Conservation (phyloP, 2,329 filamentous ascomycete genomes). For the Beauveria bassiana region DNA sequence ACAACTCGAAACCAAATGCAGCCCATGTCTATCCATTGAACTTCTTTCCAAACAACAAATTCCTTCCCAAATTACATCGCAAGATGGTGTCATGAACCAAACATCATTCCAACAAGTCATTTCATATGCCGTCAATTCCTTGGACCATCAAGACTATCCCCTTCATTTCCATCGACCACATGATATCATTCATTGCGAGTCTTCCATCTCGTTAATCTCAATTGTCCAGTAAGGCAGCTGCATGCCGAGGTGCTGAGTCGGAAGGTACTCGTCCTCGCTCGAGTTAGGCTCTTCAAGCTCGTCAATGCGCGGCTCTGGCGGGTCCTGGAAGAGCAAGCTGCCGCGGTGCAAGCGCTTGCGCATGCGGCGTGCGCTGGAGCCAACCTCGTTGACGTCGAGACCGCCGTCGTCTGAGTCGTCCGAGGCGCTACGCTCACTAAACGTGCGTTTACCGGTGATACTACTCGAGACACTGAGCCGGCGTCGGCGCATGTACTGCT, state of each 20-base stretch:
- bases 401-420: slow-evolving; percentile 33
- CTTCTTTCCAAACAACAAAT: neutral
- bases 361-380: slow-evolving; percentile 40
- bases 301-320: slow-evolving; percentile 42
- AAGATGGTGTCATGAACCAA: neutral
- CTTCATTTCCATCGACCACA: neutral
- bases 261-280: slow-evolving; percentile 35
- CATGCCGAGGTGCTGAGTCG: slow-evolving; percentile 34
- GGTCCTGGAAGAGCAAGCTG: slow-evolving; percentile 41
- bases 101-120: neutral
- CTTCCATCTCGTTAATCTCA: slow-evolving; percentile 44
- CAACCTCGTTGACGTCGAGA: slow-evolving; percentile 34
- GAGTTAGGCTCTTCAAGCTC: slow-evolving; percentile 47
- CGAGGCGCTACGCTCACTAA: slow-evolving; percentile 46
- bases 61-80: neutral
- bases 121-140: neutral
- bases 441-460: slow-evolving; percentile 43
- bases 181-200: neutral
- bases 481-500: slow-evolving; percentile 35
- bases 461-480: slow-evolving; percentile 46
- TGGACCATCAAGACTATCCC: neutral
- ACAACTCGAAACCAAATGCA: neutral
- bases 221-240: slow-evolving; percentile 44
- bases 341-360: slow-evolving; percentile 40
- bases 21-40: neutral